These are phyloP conservation scores for Dissophora ornata DNA, from an alignment of 192 early-diverging fungal species.

Conservation along the genomic window DNA sequence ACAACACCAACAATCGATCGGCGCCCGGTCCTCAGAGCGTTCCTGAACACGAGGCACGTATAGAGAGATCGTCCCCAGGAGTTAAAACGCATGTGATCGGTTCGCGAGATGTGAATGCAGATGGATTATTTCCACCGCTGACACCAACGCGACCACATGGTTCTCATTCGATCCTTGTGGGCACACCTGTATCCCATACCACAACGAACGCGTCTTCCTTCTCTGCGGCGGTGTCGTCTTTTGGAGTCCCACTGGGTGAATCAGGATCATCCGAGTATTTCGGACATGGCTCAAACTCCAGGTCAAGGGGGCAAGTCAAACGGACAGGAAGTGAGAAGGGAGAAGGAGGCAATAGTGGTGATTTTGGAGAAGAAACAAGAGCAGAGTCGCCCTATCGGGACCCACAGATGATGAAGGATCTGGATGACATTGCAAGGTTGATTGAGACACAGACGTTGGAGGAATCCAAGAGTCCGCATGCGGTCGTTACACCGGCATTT, in stretches of 20 bases:
- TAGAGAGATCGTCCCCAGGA: conserved; percentile 32
- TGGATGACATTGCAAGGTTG: conserved; percentile 28
- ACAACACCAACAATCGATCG: background rate
- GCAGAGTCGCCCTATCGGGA: conserved; percentile 12
- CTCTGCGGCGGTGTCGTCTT: background rate
- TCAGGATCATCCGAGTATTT: too few relatives aligned
- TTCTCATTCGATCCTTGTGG: conserved; percentile 24
- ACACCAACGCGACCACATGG: conserved; percentile 12
- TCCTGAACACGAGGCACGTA: conserved; percentile 36
- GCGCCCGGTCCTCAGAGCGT: conserved; percentile 30
- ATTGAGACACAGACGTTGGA: conserved; percentile 14
- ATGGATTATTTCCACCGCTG: conserved; percentile 29
- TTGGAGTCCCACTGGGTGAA: background rate
- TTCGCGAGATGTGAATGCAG: conserved; percentile 1
- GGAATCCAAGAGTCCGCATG: conserved; percentile 37
- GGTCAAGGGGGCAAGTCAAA: too few relatives aligned
- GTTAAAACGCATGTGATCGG: conserved; percentile 2
- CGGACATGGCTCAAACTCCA: too few relatives aligned
- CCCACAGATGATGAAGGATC: conserved; percentile 30
- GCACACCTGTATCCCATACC: conserved; percentile 3
- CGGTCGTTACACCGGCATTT: conserved; percentile 18
- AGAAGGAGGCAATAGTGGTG: background rate
- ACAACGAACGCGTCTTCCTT: background rate
- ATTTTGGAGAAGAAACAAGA: background rate
- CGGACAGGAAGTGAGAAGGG: background rate